Base-by-base conservation (phyloP, 2,329 filamentous ascomycete genomes). In the Chaetomiaceae sp. region DNA sequence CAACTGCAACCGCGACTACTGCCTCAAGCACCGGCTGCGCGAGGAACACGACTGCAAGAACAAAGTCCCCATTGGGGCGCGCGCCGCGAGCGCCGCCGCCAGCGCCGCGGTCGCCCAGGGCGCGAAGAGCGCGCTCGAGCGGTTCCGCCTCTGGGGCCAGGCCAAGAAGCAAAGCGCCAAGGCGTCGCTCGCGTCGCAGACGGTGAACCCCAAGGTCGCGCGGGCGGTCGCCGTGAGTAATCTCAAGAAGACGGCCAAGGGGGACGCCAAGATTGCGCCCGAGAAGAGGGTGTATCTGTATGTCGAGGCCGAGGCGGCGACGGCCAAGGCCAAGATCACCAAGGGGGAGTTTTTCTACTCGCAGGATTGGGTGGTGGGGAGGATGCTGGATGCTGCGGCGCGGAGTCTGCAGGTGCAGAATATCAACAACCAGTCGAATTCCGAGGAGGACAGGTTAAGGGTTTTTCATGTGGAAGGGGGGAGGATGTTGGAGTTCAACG, bases 381-480 rank as follows among this genome's bases (percentile, higher is more conserved):
- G 89, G 42, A 76, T 93, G 17, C 70, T 95, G 47, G 89, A 95
- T 65, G 79, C 84, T 5, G 89, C 89, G 14, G 89, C 89, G 0
- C 84, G 80, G 68, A 79, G 79, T 50, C 66, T 95, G 53, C 87
- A 92, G 70, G 83, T 95, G 8, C 78, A 87, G 63, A 95, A 95
- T 59, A 69, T 92, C 56, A 95, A 95, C 64, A 95, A 95, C 62
- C 77, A 86, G 60, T 84, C 82, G 1, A 79, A 78, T 3, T 78
- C 85, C 12, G 89, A 95, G 71, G 83, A 86, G 65, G 85, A 90
- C 53, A 86, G 86, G 68, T 67, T 99, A 58, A 74, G 93, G 8
- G 83, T 99, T 0, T 99, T 96, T 63, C 91, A 97, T 66, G 88
- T 99, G 0, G 91, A 99, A 65, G 88, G 86, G 0, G 93, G 93